Base-by-base conservation (phyloP, 2,329 filamentous ascomycete species). In the Fusarium piperis region DNA sequence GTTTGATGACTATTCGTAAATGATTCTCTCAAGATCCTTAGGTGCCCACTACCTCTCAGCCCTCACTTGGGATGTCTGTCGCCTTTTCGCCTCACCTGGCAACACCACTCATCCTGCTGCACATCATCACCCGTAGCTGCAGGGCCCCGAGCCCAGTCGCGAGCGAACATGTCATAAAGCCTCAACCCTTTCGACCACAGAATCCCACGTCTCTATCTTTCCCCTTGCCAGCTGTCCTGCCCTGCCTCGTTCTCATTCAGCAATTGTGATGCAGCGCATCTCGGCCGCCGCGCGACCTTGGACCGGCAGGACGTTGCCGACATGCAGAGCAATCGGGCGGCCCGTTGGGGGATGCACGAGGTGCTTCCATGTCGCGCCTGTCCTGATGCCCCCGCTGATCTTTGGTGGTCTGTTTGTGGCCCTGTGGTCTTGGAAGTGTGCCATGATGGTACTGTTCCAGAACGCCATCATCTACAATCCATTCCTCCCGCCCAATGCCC, bases 381-480 rank as follows among this genome's bases (percentile, higher is more conserved):
- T 87, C 13, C 79, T 93, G n/a, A 81, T 92, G 4, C 90, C 92
- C 9, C 93, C 93, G 0, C 76, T 87, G 8, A 83, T 93, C 46
- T 94, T 94, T 76, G 79, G 84, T 15, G 90, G 91, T 2, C 84
- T 95, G 36, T 84, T 93, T 5, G 75, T 93, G 18, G 86, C 86
- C 4, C 83, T 95, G 15, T 95, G 87, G 86, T 83, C 81, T 2
- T 90, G 87, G 85, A 90, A 91, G 77, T 94, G 92, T 77, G 80
- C 90, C 59, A 93, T 94, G 90, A 89, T 94, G 82, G 85, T 95
- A 30, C 73, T 92, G 6, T 92, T 94, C 78, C 93, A 95, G 81
- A 93, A 95, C 77, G 91, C 92, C 77, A 93, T 95, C 77, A 92
- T 95, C 65, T 95, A 94, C 81, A 94, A 94, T 83, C 92, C 93